A percentile compares a stretch with the other conserved stretches of the same genome.
phyloP scores from a whole-genome alignment of 1,284 basidiomycete species.

The Microbotryum violaceum region DNA sequence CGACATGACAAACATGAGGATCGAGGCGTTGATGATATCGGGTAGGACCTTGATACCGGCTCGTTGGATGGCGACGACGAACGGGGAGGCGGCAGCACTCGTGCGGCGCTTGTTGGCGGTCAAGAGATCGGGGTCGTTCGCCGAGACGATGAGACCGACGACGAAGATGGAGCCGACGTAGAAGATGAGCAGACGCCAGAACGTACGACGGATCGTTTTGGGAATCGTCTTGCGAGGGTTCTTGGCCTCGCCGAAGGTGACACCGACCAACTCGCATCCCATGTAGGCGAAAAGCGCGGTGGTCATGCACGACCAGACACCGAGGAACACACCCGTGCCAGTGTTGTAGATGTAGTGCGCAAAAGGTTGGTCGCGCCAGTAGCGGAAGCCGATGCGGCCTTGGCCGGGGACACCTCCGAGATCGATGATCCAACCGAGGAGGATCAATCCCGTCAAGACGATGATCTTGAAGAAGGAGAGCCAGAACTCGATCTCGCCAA shows the following conservation, averaged over 20 bases:
- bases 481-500: conserved; percentile 60
- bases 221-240: conserved; percentile 52
- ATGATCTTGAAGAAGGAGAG: conserved; percentile 21
- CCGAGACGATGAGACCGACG: conserved; percentile 63
- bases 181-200: conserved; percentile 62
- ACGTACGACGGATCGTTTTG: conserved; percentile 58
- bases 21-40: conserved; percentile 56
- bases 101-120: conserved; percentile 50
- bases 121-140: conserved; percentile 52
- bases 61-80: conserved; percentile 72
- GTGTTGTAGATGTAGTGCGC: conserved; percentile 40
- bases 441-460: conserved; percentile 36
- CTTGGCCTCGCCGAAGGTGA: conserved; percentile 49
- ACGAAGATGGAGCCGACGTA: conserved; percentile 51
- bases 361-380: conserved; percentile 64
- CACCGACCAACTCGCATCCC: conserved; percentile 73
- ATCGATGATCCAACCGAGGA: conserved; percentile 56
- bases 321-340: conserved; percentile 40
- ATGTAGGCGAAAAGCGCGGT: conserved; percentile 52
- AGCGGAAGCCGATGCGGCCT: conserved; percentile 58
- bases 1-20: conserved; percentile 71
- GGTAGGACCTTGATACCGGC: conserved; percentile 65
- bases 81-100: conserved; percentile 53
- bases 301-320: conserved; percentile 38
- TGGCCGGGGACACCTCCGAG: conserved; percentile 60